Evolutionary conservation across 2,329 filamentous ascomycete genomes (phyloP), one percentile per base, ranked within the genome.

Genomic region (Aschersonia sp.): DNA sequence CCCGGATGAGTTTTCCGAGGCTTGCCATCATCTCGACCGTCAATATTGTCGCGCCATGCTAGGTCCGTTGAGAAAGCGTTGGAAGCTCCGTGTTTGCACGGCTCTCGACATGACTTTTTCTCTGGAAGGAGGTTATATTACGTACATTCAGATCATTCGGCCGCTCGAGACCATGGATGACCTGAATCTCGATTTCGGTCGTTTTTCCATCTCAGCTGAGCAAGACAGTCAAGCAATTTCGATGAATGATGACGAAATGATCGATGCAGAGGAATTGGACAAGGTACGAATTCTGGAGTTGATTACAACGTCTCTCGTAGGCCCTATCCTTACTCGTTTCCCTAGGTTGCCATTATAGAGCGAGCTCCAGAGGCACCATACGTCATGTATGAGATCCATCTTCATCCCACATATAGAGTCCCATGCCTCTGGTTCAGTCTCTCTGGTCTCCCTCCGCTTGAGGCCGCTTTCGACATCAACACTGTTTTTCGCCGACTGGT

Each of bases 351-450:
- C 43, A 55, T 75, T 35, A 51, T 58, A 31, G 65, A 56, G 46
- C 56, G 56, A 20, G 52, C 56, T 45, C 57, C 59, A 50, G 65
- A 64, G 51, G 60, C 61, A 52, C 66, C 67, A 48, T 67, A 72
- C 56, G 77, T 85, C 54, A 73, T 75, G 51, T 89, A 89, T 66
- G 82, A 88, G 62, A 78, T 89, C 56, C 74, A 86, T 58, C 71
- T 85, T 51, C 86, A 88, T 56, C 78, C 82, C 48, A 85, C 81
- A 49, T 91, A 89, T 65, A 75, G 75, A 51, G 77, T 83, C 44
- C 85, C 85, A 6, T 84, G 85, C 50, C 71, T 89, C 48, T 89
- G 85, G 77, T 88, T 91, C 67, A 77, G 70, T 47, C 64, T 88
- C 56, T 74, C 78, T 54, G 72, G 74, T 51, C 65, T 80, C 50